phyloP scores from a whole-genome alignment of 1,284 basidiomycete species.

The Boletus albobrunnescens region DNA sequence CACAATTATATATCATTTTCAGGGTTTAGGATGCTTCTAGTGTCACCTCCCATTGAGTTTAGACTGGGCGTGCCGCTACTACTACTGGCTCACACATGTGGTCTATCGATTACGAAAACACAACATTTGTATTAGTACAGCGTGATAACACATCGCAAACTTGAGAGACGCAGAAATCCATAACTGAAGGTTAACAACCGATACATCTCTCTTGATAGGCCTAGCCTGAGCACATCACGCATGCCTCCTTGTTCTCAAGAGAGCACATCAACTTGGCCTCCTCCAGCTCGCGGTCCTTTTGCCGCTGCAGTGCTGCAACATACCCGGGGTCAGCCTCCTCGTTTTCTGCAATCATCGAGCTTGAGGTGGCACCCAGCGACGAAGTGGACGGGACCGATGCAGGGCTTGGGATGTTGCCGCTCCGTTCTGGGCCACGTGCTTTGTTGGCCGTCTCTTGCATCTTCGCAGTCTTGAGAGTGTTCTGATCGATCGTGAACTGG shows the following conservation, averaged over 20 bases:
- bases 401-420: constrained; percentile 33
- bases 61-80: no score
- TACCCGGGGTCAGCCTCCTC: constrained; percentile 73
- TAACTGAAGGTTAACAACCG: constrained; percentile 1
- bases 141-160: constrained; percentile 2
- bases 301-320: constrained; percentile 73
- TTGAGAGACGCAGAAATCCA: constrained; percentile 5
- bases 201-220: neutral
- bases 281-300: constrained; percentile 73
- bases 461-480: constrained; percentile 72
- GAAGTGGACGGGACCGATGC: constrained; percentile 19
- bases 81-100: no score
- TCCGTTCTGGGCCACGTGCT: constrained; percentile 15
- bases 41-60: no score
- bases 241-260: constrained; percentile 85
- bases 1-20: constrained; percentile 4
- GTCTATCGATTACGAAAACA: no score
- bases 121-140: constrained; percentile 9
- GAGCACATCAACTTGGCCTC: constrained; percentile 80
- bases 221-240: constrained; percentile 81
- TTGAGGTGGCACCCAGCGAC: constrained; percentile 35
- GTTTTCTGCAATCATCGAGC: constrained; percentile 40
- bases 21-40: neutral
- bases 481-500: constrained; percentile 95
- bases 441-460: constrained; percentile 38